phyloP scores from a whole-genome alignment of 2,329 filamentous ascomycete genomes.

The Alternaria alternata region DNA sequence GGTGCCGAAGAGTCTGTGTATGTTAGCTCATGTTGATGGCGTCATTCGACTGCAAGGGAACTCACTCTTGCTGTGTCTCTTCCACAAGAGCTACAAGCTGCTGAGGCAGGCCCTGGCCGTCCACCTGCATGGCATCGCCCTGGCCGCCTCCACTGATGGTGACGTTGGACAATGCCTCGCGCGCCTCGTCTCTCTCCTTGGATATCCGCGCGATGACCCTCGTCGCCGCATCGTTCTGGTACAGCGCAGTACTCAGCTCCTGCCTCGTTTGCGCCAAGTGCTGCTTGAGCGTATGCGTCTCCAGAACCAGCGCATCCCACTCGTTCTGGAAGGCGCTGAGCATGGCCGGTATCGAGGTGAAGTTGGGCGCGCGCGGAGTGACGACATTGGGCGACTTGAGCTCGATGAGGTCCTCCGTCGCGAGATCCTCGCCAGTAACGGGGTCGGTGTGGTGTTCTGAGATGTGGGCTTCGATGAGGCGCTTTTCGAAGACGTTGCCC shows the following conservation, averaged over 20 bases:
- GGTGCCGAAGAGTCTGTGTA: slow-evolving; percentile 77
- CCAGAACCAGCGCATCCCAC: slow-evolving; percentile 93
- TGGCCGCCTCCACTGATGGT: slow-evolving; percentile 69
- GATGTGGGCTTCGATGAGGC: slow-evolving; percentile 94
- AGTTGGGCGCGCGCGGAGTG: slow-evolving; percentile 86
- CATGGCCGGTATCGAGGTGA: slow-evolving; percentile 95
- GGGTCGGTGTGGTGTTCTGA: slow-evolving; percentile 93
- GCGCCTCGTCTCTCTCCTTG: slow-evolving; percentile 91
- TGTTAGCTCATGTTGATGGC: slow-evolving; percentile 27
- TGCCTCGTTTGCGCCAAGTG: slow-evolving; percentile 89
- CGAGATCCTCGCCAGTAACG: slow-evolving; percentile 83
- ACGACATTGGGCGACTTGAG: slow-evolving; percentile 85
- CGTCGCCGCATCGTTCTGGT: slow-evolving; percentile 97
- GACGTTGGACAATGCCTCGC: slow-evolving; percentile 86
- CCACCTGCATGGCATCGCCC: slow-evolving; percentile 90
- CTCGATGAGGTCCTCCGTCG: slow-evolving; percentile 83
- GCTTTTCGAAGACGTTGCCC: slow-evolving; percentile 92
- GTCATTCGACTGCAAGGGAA: too few relatives aligned
- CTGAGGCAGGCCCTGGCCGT: slow-evolving; percentile 78
- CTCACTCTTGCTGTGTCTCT: slow-evolving; percentile 79
- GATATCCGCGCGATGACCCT: slow-evolving; percentile 90
- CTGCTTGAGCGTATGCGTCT: slow-evolving; percentile 90
- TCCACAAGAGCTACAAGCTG: slow-evolving; percentile 77
- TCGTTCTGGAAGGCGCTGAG: slow-evolving; percentile 97
- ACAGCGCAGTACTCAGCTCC: slow-evolving; percentile 91